Evolutionary conservation across 306 rosid species (phyloP).

Genomic region (Chamaecrista fasciculata): DNA sequence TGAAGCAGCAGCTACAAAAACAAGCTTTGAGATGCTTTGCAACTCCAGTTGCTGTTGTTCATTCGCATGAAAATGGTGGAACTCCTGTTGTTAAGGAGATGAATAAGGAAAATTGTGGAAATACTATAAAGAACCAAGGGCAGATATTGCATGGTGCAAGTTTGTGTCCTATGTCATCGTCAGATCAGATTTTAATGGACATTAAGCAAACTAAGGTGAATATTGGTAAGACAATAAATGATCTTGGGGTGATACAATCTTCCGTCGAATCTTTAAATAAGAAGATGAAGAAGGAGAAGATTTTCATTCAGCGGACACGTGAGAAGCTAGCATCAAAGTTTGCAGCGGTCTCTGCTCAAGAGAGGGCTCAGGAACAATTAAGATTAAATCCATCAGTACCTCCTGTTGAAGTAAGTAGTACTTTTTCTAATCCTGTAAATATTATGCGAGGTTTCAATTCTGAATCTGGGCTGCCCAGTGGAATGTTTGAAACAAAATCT

Average conservation of each 20-base stretch:
- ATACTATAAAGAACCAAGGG: conserved; percentile 30
- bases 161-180: conserved; percentile 39
- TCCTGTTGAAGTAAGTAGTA: conserved; percentile 25
- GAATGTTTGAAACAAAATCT: conserved; percentile 36
- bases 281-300: conserved; percentile 78
- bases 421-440: conserved; percentile 29
- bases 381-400: conserved; percentile 28
- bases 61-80: conserved; percentile 36
- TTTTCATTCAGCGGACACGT: conserved; percentile 61
- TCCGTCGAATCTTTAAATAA: conserved; percentile 74
- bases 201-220: conserved; percentile 74
- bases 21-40: conserved; percentile 63
- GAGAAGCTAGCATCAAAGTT: conserved; percentile 60
- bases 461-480: conserved; percentile 31
- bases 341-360: conserved; percentile 60
- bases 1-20: conserved; percentile 74
- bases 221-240: conserved; percentile 77
- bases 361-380: conserved; percentile 39
- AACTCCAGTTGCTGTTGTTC: conserved; percentile 30
- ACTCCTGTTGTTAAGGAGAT: conserved; percentile 47
- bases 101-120: conserved; percentile 37
- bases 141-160: conserved; percentile 42
- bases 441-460: conserved; percentile 24
- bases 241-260: conserved; percentile 78
- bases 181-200: conserved; percentile 68